Evolutionary conservation across 2,329 filamentous ascomycete species (phyloP).

Genomic region (Aspergillus felis): DNA sequence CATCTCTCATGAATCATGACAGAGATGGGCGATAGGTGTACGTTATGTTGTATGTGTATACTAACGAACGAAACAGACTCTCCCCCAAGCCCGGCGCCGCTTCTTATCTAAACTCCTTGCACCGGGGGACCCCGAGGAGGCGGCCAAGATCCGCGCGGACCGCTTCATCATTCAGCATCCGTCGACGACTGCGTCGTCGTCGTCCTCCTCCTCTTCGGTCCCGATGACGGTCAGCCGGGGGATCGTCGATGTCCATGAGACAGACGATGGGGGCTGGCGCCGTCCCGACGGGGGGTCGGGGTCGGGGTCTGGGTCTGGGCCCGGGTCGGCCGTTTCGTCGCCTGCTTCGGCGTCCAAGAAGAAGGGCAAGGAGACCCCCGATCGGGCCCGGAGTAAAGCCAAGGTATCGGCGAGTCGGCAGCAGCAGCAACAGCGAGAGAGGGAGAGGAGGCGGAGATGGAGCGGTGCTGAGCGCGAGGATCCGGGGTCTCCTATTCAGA

Average conservation of each 20-base stretch:
- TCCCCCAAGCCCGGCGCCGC: constrained; percentile 36
- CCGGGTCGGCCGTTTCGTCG: constrained; percentile 2
- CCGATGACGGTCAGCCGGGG: constrained; percentile 12
- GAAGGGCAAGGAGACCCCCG: constrained; percentile 10
- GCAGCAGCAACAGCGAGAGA: constrained; percentile 7
- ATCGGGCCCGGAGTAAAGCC: constrained; percentile 7
- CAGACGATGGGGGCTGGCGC: constrained; percentile 21
- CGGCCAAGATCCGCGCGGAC: constrained; percentile 26
- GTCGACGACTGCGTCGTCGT: constrained; percentile 1
- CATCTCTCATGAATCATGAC: not conserved
- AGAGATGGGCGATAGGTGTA: not conserved
- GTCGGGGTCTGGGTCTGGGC: not conserved
- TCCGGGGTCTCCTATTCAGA: constrained; percentile 4
- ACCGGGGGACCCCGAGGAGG: constrained; percentile 21
- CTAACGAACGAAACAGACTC: constrained; percentile 24
- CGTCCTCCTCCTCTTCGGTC: not conserved
- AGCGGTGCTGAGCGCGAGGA: constrained; percentile 16
- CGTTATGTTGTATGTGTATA: not conserved
- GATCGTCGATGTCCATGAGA: constrained; percentile 20
- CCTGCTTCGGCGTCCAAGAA: constrained; percentile 7
- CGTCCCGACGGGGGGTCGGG: constrained; percentile 1
- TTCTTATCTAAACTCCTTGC: constrained; percentile 34
- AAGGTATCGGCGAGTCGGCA: constrained; percentile 7
- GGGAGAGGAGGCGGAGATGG: constrained; percentile 20
- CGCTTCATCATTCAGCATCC: constrained; percentile 22